phyloP scores from a whole-genome alignment of 768 basidiomycete species.

The Floccularia luteovirens region DNA sequence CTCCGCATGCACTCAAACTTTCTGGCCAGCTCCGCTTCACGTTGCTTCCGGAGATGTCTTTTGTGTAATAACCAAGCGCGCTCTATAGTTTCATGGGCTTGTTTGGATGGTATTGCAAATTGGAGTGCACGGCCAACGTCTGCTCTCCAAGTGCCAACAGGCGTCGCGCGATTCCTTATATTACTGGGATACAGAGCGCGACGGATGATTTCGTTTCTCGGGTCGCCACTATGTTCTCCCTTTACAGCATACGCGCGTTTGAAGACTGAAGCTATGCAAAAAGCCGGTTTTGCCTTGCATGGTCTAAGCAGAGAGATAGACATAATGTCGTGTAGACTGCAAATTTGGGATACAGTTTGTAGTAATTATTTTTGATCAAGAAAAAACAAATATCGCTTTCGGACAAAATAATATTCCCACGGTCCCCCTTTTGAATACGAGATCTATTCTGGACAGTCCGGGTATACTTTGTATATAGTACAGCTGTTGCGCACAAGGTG shows the following conservation, averaged over 20 bases:
- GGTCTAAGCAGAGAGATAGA: slow-evolving; percentile 29
- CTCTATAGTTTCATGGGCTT: slow-evolving; percentile 89
- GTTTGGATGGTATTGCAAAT: slow-evolving; percentile 78
- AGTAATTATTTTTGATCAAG: too few relatives aligned
- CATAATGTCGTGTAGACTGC: slow-evolving; percentile 21
- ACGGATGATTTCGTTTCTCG: slow-evolving; percentile 67
- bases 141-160: slow-evolving; percentile 79
- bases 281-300: slow-evolving; percentile 20
- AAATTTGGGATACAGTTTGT: too few relatives aligned
- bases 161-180: slow-evolving; percentile 60
- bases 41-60: slow-evolving; percentile 63
- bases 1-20: slow-evolving; percentile 77
- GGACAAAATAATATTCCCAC: slow-evolving; percentile 4
- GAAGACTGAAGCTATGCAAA: slow-evolving; percentile 19
- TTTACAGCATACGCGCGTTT: slow-evolving; percentile 32
- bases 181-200: slow-evolving; percentile 77
- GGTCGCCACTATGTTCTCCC: slow-evolving; percentile 40
- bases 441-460: too few relatives aligned
- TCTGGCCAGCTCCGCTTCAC: slow-evolving; percentile 59
- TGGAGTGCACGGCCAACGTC: slow-evolving; percentile 73
- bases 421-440: too few relatives aligned
- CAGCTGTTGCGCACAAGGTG: too few relatives aligned
- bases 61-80: slow-evolving; percentile 84
- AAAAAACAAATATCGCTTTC: too few relatives aligned
- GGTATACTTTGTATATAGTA: too few relatives aligned